Conservation (phyloP, 441 rosid genomes). For the Omphalea diandra region DNA sequence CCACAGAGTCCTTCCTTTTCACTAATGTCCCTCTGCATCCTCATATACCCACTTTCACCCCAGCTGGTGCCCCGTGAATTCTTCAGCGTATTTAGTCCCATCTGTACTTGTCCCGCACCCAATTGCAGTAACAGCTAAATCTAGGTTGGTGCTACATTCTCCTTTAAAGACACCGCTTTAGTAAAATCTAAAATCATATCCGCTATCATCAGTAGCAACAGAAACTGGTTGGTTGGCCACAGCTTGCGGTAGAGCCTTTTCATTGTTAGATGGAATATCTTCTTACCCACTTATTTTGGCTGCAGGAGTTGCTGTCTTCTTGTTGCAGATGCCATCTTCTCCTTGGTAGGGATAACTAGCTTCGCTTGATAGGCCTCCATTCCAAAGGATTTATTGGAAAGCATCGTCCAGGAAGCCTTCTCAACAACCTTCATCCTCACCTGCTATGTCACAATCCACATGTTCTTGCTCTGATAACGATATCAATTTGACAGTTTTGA, state of each 20-base stretch:
- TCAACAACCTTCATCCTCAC: conserved; percentile 56
- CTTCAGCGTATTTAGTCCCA: conserved; percentile 51
- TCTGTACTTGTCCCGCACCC: conserved; percentile 63
- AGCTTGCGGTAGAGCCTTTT: conserved; percentile 58
- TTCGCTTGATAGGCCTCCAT: conserved; percentile 61
- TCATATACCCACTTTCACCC: conserved; percentile 71
- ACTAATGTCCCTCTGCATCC: conserved; percentile 48
- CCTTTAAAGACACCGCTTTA: conserved; percentile 59
- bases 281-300: conserved; percentile 69
- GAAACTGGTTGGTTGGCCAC: conserved; percentile 75
- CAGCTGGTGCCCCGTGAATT: conserved; percentile 73
- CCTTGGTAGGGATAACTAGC: conserved; percentile 50
- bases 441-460: conserved; percentile 59
- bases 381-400: conserved; percentile 56
- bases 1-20: conserved; percentile 61
- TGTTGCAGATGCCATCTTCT: conserved; percentile 40
- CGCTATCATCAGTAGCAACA: conserved; percentile 60
- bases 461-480: conserved; percentile 71
- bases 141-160: conserved; percentile 50
- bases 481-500: conserved; percentile 49
- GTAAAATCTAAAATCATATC: conserved; percentile 62
- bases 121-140: conserved; percentile 70
- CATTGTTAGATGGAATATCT: conserved; percentile 52
- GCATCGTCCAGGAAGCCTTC: conserved; percentile 80
- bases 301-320: conserved; percentile 21